Base-by-base conservation (phyloP, 805 yeast species). In the Millerago galiae region DNA sequence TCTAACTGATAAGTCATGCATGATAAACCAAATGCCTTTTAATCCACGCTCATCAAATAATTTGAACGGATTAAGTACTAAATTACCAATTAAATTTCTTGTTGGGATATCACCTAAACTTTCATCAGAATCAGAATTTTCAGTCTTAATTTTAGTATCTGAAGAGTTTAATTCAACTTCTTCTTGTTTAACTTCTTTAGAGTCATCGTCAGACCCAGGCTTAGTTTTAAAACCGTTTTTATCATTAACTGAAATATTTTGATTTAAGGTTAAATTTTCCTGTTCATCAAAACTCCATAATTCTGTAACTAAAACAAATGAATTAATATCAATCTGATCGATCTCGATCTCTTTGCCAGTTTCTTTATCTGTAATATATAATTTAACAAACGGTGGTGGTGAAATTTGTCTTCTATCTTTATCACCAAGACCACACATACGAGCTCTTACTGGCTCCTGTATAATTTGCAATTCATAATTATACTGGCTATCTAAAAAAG, bases 381-480 rank as follows among this genome's bases (percentile, higher is more conserved):
- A 37, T 24, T 54, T 48, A 12, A 60, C 48, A 40, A 62, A 60
- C 3, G 65, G 65, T 5, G 64, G 62, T 4, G 66, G 66, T 12
- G 62, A 52, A 8, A 61, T 53, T 32, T 58, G 65, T 35, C 66
- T 49, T 38, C 65, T 52, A 29, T 61, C 66, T 35, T 61, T 63
- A 42, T 69, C 74, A 12, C 73, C 72, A 17, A 69, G 57, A 1
- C 74, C 74, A 48, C 74, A 68, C 73, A 68, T 69, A 26, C 74
- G 63, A 0, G 72, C 72, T 38, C 73, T 53, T 12, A 66, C 58
- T 2, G 74, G 74, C 44, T 68, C 70, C 43, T 68, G 74, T 24
- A 54, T 61, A n/a, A 68, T 65, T 3, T 34, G 21, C 5, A 44
- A 30, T 15, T 40, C 34, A 26, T 41, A 41, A 7, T 14, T 38